These are phyloP conservation scores for Phaeosphaeriaceae sp. DNA, from an alignment of 2,329 filamentous ascomycete species.

Conservation along the genomic window DNA sequence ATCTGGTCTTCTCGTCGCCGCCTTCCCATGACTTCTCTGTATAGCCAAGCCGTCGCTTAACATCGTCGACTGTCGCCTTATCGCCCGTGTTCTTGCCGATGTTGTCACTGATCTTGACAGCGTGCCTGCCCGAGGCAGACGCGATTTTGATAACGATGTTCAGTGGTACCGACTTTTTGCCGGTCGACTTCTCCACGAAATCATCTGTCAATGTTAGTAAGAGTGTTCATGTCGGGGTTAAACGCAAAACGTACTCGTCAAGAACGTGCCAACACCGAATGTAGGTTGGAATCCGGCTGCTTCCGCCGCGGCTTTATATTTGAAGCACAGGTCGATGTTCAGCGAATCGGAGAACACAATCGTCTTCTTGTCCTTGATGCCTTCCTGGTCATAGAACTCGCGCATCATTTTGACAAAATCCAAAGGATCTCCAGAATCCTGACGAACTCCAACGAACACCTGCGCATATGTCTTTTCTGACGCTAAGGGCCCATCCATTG, in stretches of 20 bases:
- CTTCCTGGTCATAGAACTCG: conserved; percentile 78
- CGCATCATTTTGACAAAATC: conserved; percentile 81
- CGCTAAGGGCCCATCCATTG: conserved; percentile 50
- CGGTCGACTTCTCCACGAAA: conserved; percentile 74
- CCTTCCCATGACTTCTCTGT: conserved; percentile 82
- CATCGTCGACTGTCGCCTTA: conserved; percentile 75
- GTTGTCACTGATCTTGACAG: conserved; percentile 91
- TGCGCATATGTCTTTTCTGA: conserved; percentile 73
- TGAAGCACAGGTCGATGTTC: conserved; percentile 86
- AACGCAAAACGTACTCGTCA: conserved; percentile 69
- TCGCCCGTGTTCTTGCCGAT: conserved; percentile 94
- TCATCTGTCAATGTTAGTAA: conserved; percentile 66
- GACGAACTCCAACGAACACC: conserved; percentile 81
- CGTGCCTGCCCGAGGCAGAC: conserved; percentile 78
- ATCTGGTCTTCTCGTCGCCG: conserved; percentile 83
- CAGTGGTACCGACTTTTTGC: conserved; percentile 84
- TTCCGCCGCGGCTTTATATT: conserved; percentile 87
- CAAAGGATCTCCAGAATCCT: conserved; percentile 87
- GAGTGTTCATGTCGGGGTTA: not conserved
- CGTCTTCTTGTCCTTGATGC: conserved; percentile 80
- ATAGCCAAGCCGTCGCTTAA: conserved; percentile 88
- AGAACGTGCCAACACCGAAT: conserved; percentile 93
- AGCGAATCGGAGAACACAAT: conserved; percentile 97
- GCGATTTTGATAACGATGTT: conserved; percentile 99
- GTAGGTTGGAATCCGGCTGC: conserved; percentile 80